Percentiles rank a stretch among this genome's conserved stretches.
These are phyloP conservation scores for Gonium pectorale DNA, from an alignment of 139 green algal species.

Conservation along the genomic window DNA sequence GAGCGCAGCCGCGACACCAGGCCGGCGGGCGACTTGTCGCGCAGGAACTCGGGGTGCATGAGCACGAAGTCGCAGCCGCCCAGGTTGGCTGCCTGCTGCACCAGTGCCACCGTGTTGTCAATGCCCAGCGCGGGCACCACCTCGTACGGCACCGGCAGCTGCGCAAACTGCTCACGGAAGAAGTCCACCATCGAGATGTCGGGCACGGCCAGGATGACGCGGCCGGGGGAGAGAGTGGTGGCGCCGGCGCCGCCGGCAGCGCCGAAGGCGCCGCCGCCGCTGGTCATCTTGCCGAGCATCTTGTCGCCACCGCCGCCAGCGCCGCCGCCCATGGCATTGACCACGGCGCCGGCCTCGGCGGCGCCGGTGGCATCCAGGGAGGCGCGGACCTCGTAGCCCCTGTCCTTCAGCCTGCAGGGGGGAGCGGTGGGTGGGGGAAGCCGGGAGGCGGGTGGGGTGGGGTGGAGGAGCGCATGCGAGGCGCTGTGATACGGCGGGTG, in stretches of 20 bases:
- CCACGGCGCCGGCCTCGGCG: not conserved
- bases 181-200: conserved; percentile 64
- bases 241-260: not conserved
- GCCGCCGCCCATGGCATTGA: no score
- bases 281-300: not conserved
- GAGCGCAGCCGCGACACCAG: conserved; percentile 32
- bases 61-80: conserved; percentile 67
- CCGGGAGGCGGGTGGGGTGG: no score
- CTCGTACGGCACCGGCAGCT: conserved; percentile 57
- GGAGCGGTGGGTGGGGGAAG: not conserved
- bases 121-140: conserved; percentile 54
- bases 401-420: conserved; percentile 34
- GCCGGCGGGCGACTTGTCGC: conserved; percentile 27
- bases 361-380: conserved; percentile 42
- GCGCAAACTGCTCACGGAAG: conserved; percentile 61
- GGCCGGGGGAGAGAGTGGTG: conserved; percentile 41
- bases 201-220: conserved; percentile 61
- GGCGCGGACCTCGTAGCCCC: conserved; percentile 60
- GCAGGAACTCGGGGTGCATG: conserved; percentile 65
- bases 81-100: conserved; percentile 52
- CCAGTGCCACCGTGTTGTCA: conserved; percentile 56
- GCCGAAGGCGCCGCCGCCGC: not conserved
- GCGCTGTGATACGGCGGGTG: no score
- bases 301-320: not conserved
- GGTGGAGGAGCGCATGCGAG: no score